A percentile compares a stretch with the other conserved stretches of the same genome.
Conservation (phyloP, 2,329 filamentous ascomycete species). For the Diplodia scrobiculata region DNA sequence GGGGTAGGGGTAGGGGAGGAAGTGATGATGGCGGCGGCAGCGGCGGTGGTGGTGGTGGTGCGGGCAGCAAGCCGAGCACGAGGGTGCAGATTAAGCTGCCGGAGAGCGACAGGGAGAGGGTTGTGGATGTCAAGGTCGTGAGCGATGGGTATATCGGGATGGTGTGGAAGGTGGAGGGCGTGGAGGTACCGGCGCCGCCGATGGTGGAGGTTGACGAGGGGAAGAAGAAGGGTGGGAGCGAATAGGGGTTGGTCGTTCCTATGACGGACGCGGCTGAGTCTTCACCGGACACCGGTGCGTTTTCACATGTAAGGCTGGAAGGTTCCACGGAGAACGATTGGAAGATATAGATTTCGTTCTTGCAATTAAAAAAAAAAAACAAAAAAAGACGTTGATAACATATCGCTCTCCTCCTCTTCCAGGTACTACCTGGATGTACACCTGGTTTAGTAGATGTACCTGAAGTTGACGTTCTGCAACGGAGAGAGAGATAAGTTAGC, state of each 20-base stretch:
- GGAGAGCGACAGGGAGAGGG: slow-evolving; percentile 56
- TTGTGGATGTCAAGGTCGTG: slow-evolving; percentile 72
- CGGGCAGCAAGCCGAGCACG: slow-evolving; percentile 48
- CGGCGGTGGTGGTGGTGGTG: slow-evolving; percentile 29
- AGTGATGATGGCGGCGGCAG: slow-evolving; percentile 33
- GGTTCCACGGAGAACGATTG: not conserved
- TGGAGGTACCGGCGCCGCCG: slow-evolving; percentile 54
- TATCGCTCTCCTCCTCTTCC: not conserved
- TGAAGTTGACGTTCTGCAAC: slow-evolving; percentile 57
- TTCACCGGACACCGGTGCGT: not conserved
- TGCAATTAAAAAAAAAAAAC: too few species aligned
- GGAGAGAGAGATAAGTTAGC: not conserved
- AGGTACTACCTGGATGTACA: not conserved
- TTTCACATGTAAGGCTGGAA: not conserved
- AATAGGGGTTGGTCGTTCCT: not conserved
- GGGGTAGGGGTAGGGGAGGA: slow-evolving; percentile 33
- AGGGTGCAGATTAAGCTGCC: slow-evolving; percentile 65
- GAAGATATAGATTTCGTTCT: not conserved
- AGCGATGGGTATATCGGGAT: slow-evolving; percentile 89
- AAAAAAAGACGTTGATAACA: not conserved
- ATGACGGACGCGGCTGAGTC: not conserved
- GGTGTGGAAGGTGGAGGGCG: slow-evolving; percentile 58
- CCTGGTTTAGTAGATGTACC: slow-evolving; percentile 55
- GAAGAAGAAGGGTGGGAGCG: slow-evolving; percentile 29
- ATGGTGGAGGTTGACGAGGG: slow-evolving; percentile 34